A percentile compares a stretch with the other conserved stretches of the same genome.
phyloP scores from a whole-genome alignment of 106 monocot species.

The Acorus calamus region DNA sequence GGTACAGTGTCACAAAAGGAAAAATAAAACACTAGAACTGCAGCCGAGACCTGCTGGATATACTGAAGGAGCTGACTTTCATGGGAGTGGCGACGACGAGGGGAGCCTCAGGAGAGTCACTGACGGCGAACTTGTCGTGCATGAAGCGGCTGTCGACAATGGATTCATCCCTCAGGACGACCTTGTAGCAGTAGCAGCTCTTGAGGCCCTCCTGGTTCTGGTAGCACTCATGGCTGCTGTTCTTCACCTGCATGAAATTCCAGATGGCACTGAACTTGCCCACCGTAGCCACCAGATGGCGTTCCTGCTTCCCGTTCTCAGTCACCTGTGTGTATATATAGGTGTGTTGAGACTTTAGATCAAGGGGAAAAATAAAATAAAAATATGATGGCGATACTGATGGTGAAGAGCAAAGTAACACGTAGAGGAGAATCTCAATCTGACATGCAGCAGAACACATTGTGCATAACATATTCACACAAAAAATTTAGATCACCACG shows the following conservation, averaged over 20 bases:
- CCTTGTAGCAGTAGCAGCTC: slow-evolving; percentile 91
- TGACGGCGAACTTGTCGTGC: slow-evolving; percentile 80
- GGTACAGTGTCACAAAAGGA: no score
- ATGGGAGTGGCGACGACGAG: slow-evolving; percentile 82
- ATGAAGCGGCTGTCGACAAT: slow-evolving; percentile 86
- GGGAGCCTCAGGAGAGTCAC: slow-evolving; percentile 83
- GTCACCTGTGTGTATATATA: slow-evolving; percentile 44
- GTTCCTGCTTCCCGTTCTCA: slow-evolving; percentile 84
- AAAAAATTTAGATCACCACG: no score
- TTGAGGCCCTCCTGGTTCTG: slow-evolving; percentile 74
- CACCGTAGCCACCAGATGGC: slow-evolving; percentile 77
- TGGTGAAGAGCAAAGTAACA: no score
- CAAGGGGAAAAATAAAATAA: background rate
- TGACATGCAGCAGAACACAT: no score
- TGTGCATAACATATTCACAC: no score
- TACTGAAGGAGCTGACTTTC: slow-evolving; percentile 93
- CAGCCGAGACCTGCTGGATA: slow-evolving; percentile 19
- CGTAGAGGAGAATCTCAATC: no score
- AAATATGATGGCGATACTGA: background rate
- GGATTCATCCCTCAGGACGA: slow-evolving; percentile 76
- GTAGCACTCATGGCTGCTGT: slow-evolving; percentile 87
- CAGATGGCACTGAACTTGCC: slow-evolving; percentile 90
- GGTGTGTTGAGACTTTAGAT: background rate
- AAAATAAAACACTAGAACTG: no score
- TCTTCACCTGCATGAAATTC: slow-evolving; percentile 87